Base-by-base conservation (phyloP, 768 basidiomycete genomes). In the Gloeopeniophorella convolvens region DNA sequence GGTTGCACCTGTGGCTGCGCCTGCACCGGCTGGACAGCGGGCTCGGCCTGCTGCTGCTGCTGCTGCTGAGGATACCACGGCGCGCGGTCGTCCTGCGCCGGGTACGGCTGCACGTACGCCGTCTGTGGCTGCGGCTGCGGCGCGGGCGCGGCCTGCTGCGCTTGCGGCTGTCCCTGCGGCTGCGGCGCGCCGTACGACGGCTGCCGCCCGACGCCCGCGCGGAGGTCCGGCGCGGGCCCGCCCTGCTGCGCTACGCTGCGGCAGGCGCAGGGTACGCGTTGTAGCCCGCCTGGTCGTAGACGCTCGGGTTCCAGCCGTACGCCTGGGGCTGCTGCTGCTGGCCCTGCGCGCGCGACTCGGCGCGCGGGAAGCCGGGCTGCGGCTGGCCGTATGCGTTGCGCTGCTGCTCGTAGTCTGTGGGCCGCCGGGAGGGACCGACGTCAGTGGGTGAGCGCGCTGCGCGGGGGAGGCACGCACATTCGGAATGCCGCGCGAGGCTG, bases 401-500 rank as follows among this genome's bases (percentile, higher is more conserved):
- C 48, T 72, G 51, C n/a, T 54, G 71, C 20, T 85, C 82, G 60
- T 85, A 84, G 30, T 78, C 80, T 83, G 37, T 20, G n/a, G n/a
- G n/a, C n/a, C n/a, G n/a, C n/a, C n/a, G 21, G 54, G 35, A 28
- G 16, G 6, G 15, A 10, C 23, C 23, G 32, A 36, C n/a, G 21
- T 52, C 27, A 52, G 49, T 42, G 39, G 2, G 20, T 36, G 24
- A 18, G 59, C 24, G 60, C 41, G 51, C 30, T 53, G 35, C 24
- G 20, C 33, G 30, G 7, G 45, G 16, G n/a, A 41, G 21, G n/a
- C 5, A 65, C 72, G 42, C 62, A 84, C 83, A 72, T 41, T 77
- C 82, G 10, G 79, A 74, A 60, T 89, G 84, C 50, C 84, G 72
- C 4, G 87, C 83, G 26, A 92, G 69, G 60, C 85, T 88, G 54